Conservation (phyloP, 331 rosid species). For the Quercus tomentella region DNA sequence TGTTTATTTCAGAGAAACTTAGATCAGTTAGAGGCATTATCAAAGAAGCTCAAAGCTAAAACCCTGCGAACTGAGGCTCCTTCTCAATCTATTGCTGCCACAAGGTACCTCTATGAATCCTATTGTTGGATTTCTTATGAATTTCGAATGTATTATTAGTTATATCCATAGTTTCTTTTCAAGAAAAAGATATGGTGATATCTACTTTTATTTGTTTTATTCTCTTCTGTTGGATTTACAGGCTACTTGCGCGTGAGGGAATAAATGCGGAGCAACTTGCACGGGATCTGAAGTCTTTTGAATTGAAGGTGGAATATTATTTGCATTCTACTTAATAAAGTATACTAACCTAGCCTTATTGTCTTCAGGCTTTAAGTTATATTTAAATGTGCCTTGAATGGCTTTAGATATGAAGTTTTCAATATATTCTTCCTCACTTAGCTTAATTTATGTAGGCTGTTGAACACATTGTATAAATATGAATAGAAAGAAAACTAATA, state of each 20-base stretch:
- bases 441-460: not conserved
- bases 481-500: not conserved
- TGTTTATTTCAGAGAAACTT: constrained; percentile 72
- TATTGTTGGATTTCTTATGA: not conserved
- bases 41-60: constrained; percentile 95
- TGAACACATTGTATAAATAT: not conserved
- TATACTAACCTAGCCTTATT: not conserved
- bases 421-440: not conserved
- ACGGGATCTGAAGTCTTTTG: constrained; percentile 96
- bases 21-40: constrained; percentile 88
- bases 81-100: constrained; percentile 91
- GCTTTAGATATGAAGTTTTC: not conserved
- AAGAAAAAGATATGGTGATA: not conserved
- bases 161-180: not conserved
- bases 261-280: constrained; percentile 99
- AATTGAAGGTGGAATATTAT: constrained; percentile 57
- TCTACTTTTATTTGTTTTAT: not conserved
- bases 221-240: constrained; percentile 25
- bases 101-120: constrained; percentile 51
- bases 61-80: constrained; percentile 84
- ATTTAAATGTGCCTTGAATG: not conserved
- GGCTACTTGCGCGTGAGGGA: constrained; percentile 98
- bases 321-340: not conserved
- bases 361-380: not conserved
- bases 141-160: not conserved